These are phyloP conservation scores for Limnanthes douglasii DNA, from an alignment of 345 rosid species.

Conservation along the genomic window DNA sequence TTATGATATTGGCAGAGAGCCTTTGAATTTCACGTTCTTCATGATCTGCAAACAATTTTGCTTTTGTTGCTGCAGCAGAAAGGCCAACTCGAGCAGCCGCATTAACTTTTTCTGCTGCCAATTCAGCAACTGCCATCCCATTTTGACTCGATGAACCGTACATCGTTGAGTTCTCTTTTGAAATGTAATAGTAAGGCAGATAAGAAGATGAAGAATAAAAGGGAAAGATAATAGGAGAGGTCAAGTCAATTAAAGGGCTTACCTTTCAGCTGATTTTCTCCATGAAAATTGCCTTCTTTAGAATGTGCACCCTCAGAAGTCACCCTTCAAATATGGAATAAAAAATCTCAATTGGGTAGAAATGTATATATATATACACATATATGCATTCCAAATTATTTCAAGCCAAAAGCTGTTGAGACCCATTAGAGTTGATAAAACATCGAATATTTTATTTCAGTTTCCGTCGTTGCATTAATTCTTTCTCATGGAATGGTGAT, in stretches of 20 bases:
- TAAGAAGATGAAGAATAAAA: not conserved
- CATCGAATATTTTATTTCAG: too few relatives aligned
- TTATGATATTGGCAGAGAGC: constrained; percentile 84
- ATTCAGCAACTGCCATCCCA: constrained; percentile 27
- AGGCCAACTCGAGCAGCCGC: constrained; percentile 80
- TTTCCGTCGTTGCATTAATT: too few relatives aligned
- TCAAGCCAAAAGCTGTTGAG: too few relatives aligned
- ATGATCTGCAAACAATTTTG: constrained; percentile 94
- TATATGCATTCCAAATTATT: too few relatives aligned
- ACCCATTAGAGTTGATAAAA: too few relatives aligned
- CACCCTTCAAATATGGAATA: constrained; percentile 31
- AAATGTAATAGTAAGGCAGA: constrained; percentile 7
- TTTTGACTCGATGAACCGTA: constrained; percentile 31
- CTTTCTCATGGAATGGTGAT: too few relatives aligned
- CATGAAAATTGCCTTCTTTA: constrained; percentile 35
- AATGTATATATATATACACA: too few relatives aligned
- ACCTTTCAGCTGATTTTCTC: constrained; percentile 30
- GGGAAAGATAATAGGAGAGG: not conserved
- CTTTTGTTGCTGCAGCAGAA: constrained; percentile 92
- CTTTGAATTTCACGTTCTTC: constrained; percentile 99
- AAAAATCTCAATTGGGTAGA: constrained; percentile 9
- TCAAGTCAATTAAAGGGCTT: constrained; percentile 1
- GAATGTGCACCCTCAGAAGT: constrained; percentile 31
- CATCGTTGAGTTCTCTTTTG: constrained; percentile 20
- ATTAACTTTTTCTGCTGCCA: constrained; percentile 57